Percentiles rank a stretch among this genome's conserved stretches.
Conservation (phyloP, 257 asterid species). For the Nicotiana benthamiana region DNA sequence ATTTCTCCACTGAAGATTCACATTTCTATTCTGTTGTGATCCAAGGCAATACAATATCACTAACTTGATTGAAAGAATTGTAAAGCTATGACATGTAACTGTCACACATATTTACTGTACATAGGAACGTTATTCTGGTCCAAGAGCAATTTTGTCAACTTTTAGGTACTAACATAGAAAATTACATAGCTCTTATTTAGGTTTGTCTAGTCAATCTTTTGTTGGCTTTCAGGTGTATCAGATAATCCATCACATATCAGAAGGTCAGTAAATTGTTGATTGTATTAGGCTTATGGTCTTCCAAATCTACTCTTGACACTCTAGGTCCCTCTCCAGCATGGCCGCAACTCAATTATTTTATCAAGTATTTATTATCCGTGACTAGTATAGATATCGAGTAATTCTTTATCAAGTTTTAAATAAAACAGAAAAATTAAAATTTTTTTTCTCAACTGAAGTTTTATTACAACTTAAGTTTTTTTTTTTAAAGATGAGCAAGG, state of each 20-base stretch:
- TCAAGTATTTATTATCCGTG: background rate
- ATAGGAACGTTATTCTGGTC: background rate
- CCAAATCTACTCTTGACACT: background rate
- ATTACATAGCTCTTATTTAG: background rate
- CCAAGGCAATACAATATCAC: background rate
- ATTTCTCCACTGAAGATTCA: background rate
- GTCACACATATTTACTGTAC: background rate
- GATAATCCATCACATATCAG: background rate
- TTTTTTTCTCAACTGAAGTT: background rate
- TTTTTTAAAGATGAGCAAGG: background rate
- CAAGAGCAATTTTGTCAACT: background rate
- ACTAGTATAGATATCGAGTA: too few species aligned
- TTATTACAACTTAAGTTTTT: too few species aligned
- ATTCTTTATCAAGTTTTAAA: background rate
- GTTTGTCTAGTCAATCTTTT: background rate
- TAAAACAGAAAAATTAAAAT: too few species aligned
- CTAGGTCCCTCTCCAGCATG: too few species aligned
- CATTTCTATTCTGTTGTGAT: background rate
- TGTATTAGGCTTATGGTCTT: background rate
- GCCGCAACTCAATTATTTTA: background rate
- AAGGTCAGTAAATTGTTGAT: background rate
- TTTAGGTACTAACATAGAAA: background rate
- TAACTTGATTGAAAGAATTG: background rate
- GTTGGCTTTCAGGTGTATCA: background rate
- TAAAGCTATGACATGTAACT: background rate